A percentile compares a stretch with the other conserved stretches of the same genome.
phyloP scores from a whole-genome alignment of 768 basidiomycete genomes.

The Rickenella mellea region DNA sequence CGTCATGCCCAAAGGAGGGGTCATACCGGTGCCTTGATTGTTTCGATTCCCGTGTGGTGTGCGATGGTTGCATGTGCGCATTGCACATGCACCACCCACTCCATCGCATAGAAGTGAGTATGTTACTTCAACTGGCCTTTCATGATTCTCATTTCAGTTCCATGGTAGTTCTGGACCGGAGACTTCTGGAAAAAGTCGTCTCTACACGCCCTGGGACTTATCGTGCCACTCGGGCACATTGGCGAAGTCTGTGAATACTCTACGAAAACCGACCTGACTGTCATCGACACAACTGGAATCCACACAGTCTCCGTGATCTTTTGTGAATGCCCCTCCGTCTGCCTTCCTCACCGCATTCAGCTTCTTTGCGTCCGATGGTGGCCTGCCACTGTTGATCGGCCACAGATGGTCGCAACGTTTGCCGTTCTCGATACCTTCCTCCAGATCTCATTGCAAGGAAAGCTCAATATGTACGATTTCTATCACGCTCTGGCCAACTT shows the following conservation, averaged over 20 bases:
- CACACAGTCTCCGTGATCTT: constrained; percentile 13
- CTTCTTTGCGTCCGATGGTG: constrained; percentile 10
- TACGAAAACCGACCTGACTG: constrained; percentile 3
- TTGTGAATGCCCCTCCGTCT: too few relatives aligned
- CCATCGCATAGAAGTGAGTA: not conserved
- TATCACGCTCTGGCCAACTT: not conserved
- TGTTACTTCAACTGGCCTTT: too few relatives aligned
- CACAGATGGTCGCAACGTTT: constrained; percentile 11
- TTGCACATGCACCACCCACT: not conserved
- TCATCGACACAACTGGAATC: constrained; percentile 11
- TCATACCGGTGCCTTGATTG: not conserved
- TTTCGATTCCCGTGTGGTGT: not conserved
- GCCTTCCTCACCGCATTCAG: constrained; percentile 7
- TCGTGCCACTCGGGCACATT: too few relatives aligned
- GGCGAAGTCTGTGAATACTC: not conserved
- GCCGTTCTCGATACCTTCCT: not conserved
- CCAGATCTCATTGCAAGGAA: constrained; percentile 5
- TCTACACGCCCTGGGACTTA: too few relatives aligned
- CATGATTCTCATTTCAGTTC: not conserved
- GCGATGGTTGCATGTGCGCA: not conserved
- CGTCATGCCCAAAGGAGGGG: not conserved
- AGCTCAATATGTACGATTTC: constrained; percentile 2
- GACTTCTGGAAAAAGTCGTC: not conserved
- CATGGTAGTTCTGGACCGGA: not conserved
- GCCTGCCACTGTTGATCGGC: constrained; percentile 9